Base-by-base conservation (phyloP, 805 yeast species). In the Candida nitratophila region DNA sequence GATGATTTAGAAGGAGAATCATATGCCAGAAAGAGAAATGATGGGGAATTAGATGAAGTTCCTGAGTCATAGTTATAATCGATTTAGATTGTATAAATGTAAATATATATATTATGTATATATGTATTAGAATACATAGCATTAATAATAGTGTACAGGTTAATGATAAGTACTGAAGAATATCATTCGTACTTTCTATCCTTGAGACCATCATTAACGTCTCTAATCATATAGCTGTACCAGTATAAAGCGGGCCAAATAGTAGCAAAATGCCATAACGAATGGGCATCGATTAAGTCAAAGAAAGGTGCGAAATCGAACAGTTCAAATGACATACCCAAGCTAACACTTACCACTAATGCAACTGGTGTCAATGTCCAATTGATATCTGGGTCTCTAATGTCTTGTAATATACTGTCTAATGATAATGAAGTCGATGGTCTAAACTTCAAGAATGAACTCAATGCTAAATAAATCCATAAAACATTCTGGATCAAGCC, bases 191-290 rank as follows among this genome's bases (percentile, higher is more conserved):
- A 54, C 41, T 63, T 61, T 21, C 44, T 45, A 41, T 52, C 55
- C 42, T 57, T 60, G 41, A 61, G 45, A 1, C 58, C 60, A 32
- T 52, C 57, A 39, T 61, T 63, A 37, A 65, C 75, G 45, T 77
- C 83, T 29, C 59, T 56, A 4, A 70, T 58, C 63, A 77, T 69
- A 53, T 76, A 84, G 36, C 74, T 76, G 60, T 84, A 90, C 78
- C 95, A 77, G 48, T 76, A 74, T 46, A 77, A 65, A 0, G 91
- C 79, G 0, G 98, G 98, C 56, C 87, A 61, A 2, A 90, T 80
- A 0, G 99, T 93, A 19, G 86, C 77, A 24, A 85, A 71, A 60
- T 93, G 99, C 99, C 99, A 93, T 34, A 91, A 56, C 0, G 96
- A 79, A 63, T 93, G 99, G 0, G 96, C 95, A 64, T 93, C 99